Evolutionary conservation across 2,329 filamentous ascomycete species (phyloP).

Genomic region (Dothistroma pini): DNA sequence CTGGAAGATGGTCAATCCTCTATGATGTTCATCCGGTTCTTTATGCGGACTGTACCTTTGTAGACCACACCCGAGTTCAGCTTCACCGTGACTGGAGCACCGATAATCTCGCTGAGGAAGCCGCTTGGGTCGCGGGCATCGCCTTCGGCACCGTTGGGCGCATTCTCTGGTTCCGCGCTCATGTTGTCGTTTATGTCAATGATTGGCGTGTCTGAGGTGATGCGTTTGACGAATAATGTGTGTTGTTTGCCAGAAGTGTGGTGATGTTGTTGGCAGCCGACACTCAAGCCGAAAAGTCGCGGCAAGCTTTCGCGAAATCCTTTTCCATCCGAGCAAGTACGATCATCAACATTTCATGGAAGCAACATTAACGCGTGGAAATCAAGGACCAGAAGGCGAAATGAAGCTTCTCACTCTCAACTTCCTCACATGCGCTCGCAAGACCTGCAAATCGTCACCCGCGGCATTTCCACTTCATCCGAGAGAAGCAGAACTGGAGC

Average conservation of each 20-base stretch:
- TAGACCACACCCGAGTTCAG: conserved; percentile 98
- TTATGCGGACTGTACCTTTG: conserved; percentile 62
- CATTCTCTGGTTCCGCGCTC: conserved; percentile 29
- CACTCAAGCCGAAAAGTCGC: background rate
- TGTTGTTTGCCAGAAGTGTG: background rate
- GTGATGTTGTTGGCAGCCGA: background rate
- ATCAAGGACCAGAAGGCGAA: background rate
- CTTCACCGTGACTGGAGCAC: conserved; percentile 90
- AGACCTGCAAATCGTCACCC: conserved; percentile 80
- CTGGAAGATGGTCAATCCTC: conserved; percentile 46
- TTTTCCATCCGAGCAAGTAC: background rate
- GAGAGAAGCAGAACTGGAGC: conserved; percentile 83
- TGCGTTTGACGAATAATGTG: background rate
- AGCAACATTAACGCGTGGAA: background rate
- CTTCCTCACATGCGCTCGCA: conserved; percentile 94
- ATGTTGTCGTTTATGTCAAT: conserved; percentile 11
- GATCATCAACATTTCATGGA: background rate
- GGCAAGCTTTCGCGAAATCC: background rate
- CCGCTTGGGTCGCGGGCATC: conserved; percentile 90
- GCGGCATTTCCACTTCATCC: conserved; percentile 88
- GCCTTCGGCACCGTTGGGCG: conserved; percentile 26
- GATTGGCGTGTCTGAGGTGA: background rate
- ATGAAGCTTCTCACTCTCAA: conserved; percentile 98
- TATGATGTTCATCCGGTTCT: background rate
- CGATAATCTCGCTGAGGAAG: conserved; percentile 92